These are phyloP conservation scores for Colletotrichum sp. DNA, from an alignment of 2,329 filamentous ascomycete species.

Conservation along the genomic window DNA sequence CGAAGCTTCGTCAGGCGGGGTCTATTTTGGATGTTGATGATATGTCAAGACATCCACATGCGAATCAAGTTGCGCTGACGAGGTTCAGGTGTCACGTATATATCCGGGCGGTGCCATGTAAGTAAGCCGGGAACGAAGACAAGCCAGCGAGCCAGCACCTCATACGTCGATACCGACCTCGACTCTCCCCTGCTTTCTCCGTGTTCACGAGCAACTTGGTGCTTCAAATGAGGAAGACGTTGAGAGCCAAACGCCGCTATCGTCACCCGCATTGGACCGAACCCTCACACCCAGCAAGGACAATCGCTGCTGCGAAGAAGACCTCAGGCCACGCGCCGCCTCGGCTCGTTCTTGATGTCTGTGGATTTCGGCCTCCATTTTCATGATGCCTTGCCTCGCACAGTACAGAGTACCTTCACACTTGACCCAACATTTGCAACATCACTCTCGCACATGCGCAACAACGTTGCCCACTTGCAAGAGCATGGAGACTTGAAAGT, in stretches of 20 bases:
- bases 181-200: neutral
- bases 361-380: neutral
- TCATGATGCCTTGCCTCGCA: neutral
- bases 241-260: neutral
- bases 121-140: conserved; percentile 5
- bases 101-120: conserved; percentile 12
- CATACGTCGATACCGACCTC: neutral
- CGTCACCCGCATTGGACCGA: neutral
- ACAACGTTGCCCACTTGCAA: neutral
- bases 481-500: neutral
- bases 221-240: neutral
- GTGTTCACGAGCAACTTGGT: neutral
- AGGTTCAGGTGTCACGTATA: conserved; percentile 15
- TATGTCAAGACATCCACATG: neutral
- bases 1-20: neutral
- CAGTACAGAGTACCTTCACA: neutral
- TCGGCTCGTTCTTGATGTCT: neutral
- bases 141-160: neutral
- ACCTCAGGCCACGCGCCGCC: neutral
- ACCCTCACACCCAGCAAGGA: neutral
- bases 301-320: neutral
- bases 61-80: conserved; percentile 8
- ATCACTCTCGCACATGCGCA: neutral
- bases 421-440: neutral
- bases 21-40: neutral